Evolutionary conservation across 2,329 filamentous ascomycete species (phyloP), one percentile per base, ranked within the genome.

Genomic region (Drechslerella coelobrocha): DNA sequence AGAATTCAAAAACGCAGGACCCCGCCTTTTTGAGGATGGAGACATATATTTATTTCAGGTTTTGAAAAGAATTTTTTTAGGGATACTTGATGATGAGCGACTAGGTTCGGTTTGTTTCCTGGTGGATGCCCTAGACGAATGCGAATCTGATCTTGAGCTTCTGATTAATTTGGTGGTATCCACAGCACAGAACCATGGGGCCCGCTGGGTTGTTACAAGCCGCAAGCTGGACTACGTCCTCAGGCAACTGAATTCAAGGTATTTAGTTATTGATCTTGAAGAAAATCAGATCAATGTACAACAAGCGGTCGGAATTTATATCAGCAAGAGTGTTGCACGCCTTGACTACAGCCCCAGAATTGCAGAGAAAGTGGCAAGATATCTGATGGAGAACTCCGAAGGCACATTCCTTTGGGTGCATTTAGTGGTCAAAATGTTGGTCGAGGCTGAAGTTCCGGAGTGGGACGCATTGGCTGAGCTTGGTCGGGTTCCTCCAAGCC

Each of bases 401-500:
- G 52, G 52, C 17, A 55, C 52, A 5, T 55, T 55, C 23, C 23
- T 55, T 4, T 55, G 52, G 52, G 34, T 55, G 2, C 52, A 55
- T 43, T 24, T 55, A 21, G 52, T 43, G 23, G 24, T 41, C 31
- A 55, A 55, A 24, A 41, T 14, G 17, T n/a, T 55, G n/a, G n/a
- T n/a, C n/a, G n/a, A n/a, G n/a, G n/a, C 7, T 26, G 37, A 57
- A 29, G 37, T 57, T 6, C 37, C 53, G 29, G 37, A 23, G 17
- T 29, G 37, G 39, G 21, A 27, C 47, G 34, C 47, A 10, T 31
- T 47, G 2, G 37, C 23, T 26, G 53, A 47, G 23, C 41, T 57
- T 29, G 53, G 47, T 10, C 21, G 34, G 12, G 19, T 47, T 37
- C 39, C 53, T 1, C 41, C 41, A 12, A 39, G 53, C 6, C 21